Conservation (phyloP, 1,139 yeast species). For the Scheffersomyces titani region DNA sequence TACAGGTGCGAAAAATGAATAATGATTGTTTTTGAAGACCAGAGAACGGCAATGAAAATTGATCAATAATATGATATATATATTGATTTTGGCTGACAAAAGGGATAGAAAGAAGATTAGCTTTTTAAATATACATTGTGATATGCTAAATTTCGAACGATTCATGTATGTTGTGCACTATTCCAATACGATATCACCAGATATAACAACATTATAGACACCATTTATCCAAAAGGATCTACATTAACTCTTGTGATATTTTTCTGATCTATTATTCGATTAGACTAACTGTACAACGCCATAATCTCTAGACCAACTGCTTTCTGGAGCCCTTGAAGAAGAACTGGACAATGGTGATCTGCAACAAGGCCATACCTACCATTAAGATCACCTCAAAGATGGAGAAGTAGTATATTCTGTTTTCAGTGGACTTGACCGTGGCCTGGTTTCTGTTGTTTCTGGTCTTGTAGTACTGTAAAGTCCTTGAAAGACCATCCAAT, state of each 20-base stretch:
- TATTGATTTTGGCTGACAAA: background rate
- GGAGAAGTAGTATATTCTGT: conserved; percentile 85
- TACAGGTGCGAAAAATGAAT: background rate
- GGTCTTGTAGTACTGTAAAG: conserved; percentile 83
- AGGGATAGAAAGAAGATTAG: background rate
- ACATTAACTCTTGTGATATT: background rate
- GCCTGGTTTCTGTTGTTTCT: conserved; percentile 90
- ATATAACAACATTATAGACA: background rate
- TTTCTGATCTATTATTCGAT: background rate
- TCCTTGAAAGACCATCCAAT: conserved; percentile 62
- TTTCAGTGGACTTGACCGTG: conserved; percentile 85
- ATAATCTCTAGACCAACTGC: conserved; percentile 59
- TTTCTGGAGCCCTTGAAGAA: conserved; percentile 85
- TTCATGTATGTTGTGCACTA: background rate
- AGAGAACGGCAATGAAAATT: background rate
- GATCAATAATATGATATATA: background rate
- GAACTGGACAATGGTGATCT: conserved; percentile 80
- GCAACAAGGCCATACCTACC: conserved; percentile 84
- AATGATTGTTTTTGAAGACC: background rate
- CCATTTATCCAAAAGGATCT: background rate
- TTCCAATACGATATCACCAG: background rate
- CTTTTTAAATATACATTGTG: background rate
- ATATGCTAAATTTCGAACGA: background rate
- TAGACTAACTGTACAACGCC: background rate
- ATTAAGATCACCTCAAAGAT: conserved; percentile 77